Percentiles rank a stretch among this genome's conserved stretches.
phyloP scores from a whole-genome alignment of 352 stramenopile genomes.

The Saprolegnia diclina region DNA sequence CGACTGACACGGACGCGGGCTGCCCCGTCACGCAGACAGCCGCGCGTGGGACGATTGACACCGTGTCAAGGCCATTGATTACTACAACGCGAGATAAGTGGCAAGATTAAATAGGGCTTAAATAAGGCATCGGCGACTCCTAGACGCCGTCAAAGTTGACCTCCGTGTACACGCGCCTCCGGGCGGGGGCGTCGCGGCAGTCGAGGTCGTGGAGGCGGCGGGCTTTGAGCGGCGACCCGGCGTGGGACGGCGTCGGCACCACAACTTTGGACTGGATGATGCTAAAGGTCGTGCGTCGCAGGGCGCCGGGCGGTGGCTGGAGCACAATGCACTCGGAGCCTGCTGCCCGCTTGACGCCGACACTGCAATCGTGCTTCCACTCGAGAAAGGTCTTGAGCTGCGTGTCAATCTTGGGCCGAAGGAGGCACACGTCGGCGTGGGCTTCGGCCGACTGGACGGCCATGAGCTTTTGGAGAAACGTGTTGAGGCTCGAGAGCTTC shows the following conservation, averaged over 20 bases:
- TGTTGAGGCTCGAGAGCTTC: constrained; percentile 18
- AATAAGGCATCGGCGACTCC: neutral
- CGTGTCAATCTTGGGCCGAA: constrained; percentile 23
- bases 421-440: constrained; percentile 22
- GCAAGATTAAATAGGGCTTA: constrained; percentile 3
- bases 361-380: constrained; percentile 13
- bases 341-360: constrained; percentile 17
- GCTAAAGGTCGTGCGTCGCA: constrained; percentile 2
- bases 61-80: neutral
- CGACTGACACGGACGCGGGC: neutral
- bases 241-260: neutral
- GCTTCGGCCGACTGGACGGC: neutral
- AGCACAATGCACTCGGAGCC: constrained; percentile 14
- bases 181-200: neutral
- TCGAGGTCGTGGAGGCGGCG: constrained; percentile 3
- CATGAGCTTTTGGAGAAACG: constrained; percentile 22
- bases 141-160: constrained; percentile 29
- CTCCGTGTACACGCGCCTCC: constrained; percentile 24
- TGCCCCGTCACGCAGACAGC: constrained; percentile 12
- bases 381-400: constrained; percentile 23
- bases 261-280: constrained; percentile 12
- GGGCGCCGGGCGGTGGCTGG: neutral
- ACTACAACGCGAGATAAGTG: neutral
- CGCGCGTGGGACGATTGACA: constrained; percentile 4
- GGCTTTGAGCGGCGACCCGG: constrained; percentile 1